phyloP scores from a whole-genome alignment of 768 basidiomycete species.

The Chiua virens region DNA sequence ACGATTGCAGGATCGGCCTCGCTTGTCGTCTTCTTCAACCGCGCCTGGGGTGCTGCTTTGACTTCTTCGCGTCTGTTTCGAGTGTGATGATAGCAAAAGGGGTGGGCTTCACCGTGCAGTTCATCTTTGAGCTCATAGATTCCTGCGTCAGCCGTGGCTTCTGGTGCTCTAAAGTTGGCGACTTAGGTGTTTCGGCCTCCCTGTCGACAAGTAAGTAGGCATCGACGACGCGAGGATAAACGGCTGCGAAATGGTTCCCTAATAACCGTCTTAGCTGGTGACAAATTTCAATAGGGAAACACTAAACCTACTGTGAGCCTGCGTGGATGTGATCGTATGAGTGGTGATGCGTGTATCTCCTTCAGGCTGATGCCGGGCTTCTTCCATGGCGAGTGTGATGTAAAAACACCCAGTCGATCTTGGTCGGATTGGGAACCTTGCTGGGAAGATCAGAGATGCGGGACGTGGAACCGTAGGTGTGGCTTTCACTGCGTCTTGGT shows the following conservation, averaged over 20 bases:
- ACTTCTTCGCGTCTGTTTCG: constrained; percentile 93
- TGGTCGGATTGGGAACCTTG: constrained; percentile 49
- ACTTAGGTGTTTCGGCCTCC: constrained; percentile 92
- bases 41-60: constrained; percentile 66
- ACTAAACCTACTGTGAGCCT: constrained; percentile 76
- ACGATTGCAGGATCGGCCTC: constrained; percentile 69
- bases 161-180: constrained; percentile 80
- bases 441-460: constrained; percentile 38
- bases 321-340: constrained; percentile 71
- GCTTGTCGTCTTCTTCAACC: constrained; percentile 65
- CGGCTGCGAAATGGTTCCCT: constrained; percentile 83
- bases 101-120: constrained; percentile 83
- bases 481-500: constrained; percentile 54
- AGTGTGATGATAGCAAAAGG: constrained; percentile 94
- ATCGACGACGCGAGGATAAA: constrained; percentile 86
- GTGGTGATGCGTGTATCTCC: constrained; percentile 76
- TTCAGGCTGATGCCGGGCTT: constrained; percentile 76
- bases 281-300: not conserved
- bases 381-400: constrained; percentile 86
- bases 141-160: constrained; percentile 74
- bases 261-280: constrained; percentile 2
- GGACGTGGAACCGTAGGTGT: constrained; percentile 40
- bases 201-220: constrained; percentile 90
- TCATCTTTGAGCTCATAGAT: constrained; percentile 88
- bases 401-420: constrained; percentile 74